Base-by-base conservation (phyloP, 306 rosid genomes). In the Vigna nakashimae region DNA sequence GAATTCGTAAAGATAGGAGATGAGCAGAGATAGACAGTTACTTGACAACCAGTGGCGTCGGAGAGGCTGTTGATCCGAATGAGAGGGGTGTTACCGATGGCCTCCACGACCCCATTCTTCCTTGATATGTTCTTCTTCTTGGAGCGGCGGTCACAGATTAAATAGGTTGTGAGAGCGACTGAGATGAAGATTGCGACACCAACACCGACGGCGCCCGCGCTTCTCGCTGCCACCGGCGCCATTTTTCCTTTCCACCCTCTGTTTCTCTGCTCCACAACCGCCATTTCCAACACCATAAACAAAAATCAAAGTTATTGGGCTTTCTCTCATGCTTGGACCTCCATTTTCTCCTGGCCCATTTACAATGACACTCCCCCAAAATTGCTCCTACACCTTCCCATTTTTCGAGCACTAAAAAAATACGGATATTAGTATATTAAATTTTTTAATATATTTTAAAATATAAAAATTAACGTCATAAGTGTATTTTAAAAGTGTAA, bases 31-130 rank as follows among this genome's bases (percentile, higher is more conserved):
- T 13, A 28, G 11, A 36, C 16, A 24, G 11, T 51, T 77, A 86
- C 98, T 28, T 95, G 82, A 75, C 98, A 95, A 32, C 96, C 98
- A n/a, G 98, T 91, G 73, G 98, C 98, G 8, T 86, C 91, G 7
- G 98, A 95, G 82, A 91, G 93, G 84, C 97, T 89, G 73, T 80
- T 95, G 77, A 92, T 95, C 64, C 97, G 90, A 70, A 95, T 92
- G n/a, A 95, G 78, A 62, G 97, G 96, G 3, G 98, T 92, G 75
- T 92, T 89, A 17, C 98, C 98, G 66, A 95, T 87, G 80, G 98
- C 98, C 36, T 75, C 92, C 11, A 88, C 59, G 1, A 91, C 65
- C 42, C 98, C 98, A 38, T 55, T 82, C 58, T 52, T 74, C 15
- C 15, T 18, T 1, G 73, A 45, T 57, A 60, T 78, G 80, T 78